Percentiles rank a stretch among this genome's conserved stretches.
phyloP scores from a whole-genome alignment of 768 basidiomycete species.

The Russula foetens region DNA sequence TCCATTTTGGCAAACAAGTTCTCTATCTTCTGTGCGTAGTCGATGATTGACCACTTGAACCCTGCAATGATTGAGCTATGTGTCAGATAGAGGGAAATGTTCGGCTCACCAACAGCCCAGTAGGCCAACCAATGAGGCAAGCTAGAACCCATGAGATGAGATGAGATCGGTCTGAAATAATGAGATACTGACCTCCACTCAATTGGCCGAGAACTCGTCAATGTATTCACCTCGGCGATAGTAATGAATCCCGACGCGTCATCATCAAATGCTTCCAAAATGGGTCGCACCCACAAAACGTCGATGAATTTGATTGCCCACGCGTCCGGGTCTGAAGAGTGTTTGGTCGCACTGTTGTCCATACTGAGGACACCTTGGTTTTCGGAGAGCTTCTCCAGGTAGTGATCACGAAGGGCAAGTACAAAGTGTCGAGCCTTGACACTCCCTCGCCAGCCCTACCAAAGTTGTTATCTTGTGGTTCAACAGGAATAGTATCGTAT shows the following conservation, averaged over 20 bases:
- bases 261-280: constrained; percentile 29
- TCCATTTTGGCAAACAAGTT: constrained; percentile 15
- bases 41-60: constrained; percentile 6
- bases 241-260: constrained; percentile 30
- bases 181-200: constrained; percentile 24
- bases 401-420: constrained; percentile 28
- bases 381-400: constrained; percentile 20
- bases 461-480: not conserved
- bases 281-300: constrained; percentile 20
- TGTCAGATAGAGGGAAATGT: not conserved
- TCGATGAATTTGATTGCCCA: constrained; percentile 27
- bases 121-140: constrained; percentile 28
- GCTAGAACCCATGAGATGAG: constrained; percentile 4
- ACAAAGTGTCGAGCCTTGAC: constrained; percentile 17
- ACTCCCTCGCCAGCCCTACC: constrained; percentile 16
- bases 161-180: not conserved
- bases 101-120: constrained; percentile 23
- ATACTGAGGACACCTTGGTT: no score
- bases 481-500: not conserved
- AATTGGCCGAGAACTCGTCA: constrained; percentile 16
- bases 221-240: constrained; percentile 11
- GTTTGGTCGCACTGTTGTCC: not conserved
- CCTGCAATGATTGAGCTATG: no score
- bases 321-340: constrained; percentile 15
- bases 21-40: constrained; percentile 13